Base-by-base conservation (phyloP, 2,329 filamentous ascomycete species). In the Fusarium cicatricum region DNA sequence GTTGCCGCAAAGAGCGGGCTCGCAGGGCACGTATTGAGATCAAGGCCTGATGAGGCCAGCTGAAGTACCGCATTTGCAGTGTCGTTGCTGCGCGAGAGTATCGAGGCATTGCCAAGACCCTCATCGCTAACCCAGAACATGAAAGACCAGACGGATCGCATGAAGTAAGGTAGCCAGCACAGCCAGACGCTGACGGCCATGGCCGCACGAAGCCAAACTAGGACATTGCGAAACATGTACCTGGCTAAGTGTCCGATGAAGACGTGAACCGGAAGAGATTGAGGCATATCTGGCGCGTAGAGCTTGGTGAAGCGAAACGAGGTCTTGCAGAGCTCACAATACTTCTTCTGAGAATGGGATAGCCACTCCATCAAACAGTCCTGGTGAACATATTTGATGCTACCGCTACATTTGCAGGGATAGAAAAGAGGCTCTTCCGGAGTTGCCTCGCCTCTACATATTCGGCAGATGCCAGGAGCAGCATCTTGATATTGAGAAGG, bases 241-340 rank as follows among this genome's bases (percentile, higher is more conserved):
- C 90, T 82, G 48, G 86, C 78, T 67, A 94, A 86, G 75, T 96
- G 90, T 61, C 87, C 87, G 51, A 92, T 65, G 69, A 99, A 97
- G 59, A 99, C 82, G 41, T 89, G 84, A 34, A 88, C 83, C 0
- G 96, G 95, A 12, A 99, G 83, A 11, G 85, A 86, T 60, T 86
- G 85, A 2, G 95, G 96, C 95, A 99, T 99, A 71, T 93, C 85
- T 4, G 92, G 92, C 58, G 93, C 88, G 78, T 99, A 99, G 33
- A 99, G 85, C 77, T 99, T 99, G 47, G 95, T 99, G 80, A 99
- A 99, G 57, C 92, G 90, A 72, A 98, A 99, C 0, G 93, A 89
- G 3, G 95, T 99, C 80, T 99, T 99, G 86, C 95, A 99, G 31
- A 99, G 87, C 79, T 99, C 95, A 82, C 96, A 99, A 80, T 99